Base-by-base conservation (phyloP, 768 basidiomycete species). In the Boletales sp. region DNA sequence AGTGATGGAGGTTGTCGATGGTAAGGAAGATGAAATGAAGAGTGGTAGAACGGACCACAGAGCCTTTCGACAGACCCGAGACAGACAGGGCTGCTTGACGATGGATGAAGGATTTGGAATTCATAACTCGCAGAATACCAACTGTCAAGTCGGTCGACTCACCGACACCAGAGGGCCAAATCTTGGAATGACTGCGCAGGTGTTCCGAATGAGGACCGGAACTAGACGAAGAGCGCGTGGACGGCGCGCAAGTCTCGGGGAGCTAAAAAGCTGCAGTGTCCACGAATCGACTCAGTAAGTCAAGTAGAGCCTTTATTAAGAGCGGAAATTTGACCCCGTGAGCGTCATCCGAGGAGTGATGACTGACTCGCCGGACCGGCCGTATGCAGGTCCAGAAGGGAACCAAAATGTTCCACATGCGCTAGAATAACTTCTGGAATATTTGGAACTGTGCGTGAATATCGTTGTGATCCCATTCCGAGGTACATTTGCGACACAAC, bases 341-440 rank as follows among this genome's bases (percentile, higher is more conserved):
- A 30, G 37, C 46, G 41, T 50, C 29, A 19, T n/a, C 31, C n/a
- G 24, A 27, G 24, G 24, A 27, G 24, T 27, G 24, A 27, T 27
- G 24, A 27, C 24, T 27, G 24, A 27, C 24, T 7, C 4, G 24
- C 24, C 24, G 24, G 40, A 31, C 42, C 18, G 24, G 31, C 15
- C 21, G 18, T 34, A 18, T 27, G 43, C 31, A 39, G 18, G 41
- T 29, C 21, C 14, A 12, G 41, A 43, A 55, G 52, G 48, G 51
- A 59, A 59, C 31, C 40, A 42, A 36, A 4, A 31, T 31, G 39
- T n/a, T 42, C 45, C 57, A 47, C 45, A 47, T 55, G 50, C n/a
- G 36, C 34, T 21, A 29, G 12, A 9, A 48, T 35, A 36, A 34
- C n/a, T 39, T 41, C 39, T 40, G 38, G 19, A 46, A 6, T 46